Evolutionary conservation across 495 filamentous ascomycete genomes (phyloP), one percentile per base, ranked within the genome.

Genomic region (Beverwykella pulmonaria): DNA sequence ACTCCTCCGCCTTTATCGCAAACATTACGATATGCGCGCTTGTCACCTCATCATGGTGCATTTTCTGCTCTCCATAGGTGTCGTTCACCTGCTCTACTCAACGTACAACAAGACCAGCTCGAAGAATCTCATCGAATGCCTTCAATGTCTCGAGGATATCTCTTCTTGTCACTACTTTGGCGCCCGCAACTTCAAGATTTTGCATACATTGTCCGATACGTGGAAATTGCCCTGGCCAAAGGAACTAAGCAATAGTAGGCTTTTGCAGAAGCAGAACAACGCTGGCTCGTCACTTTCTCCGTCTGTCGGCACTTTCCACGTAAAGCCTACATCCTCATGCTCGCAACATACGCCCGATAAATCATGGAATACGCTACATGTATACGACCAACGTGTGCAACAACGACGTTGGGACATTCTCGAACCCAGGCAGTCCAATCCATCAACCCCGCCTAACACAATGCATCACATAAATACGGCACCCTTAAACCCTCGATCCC

Each of bases 21-120:
- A 82, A 46, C 79, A 87, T 23, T 89, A 87, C 69, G 83, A 82
- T 1, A 76, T 89, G 27, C 77, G 80, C 10, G 78, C 83, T 0
- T 86, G 84, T 0, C 83, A 82, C 0, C 83, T 82, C 0, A 83
- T 86, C 41, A 81, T 87, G 5, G 84, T 84, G 0, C 86, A 85
- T 57, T 83, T 87, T 39, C 81, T 87, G 17, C 77, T 88, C 32
- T 84, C 85, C 7, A 81, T 82, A 0, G 76, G 76, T 30, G 85
- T 86, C 44, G 82, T 84, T 72, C 85, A 89, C 59, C 79, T 88
- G 23, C 55, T 81, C 48, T 74, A 75, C 41, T 71, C 72, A 0
- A 67, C 66, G 9, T 58, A 68, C 5, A 63, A 65, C 15, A 8
- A 62, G 1, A 61, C 61, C 2, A 47, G 59, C 12, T 6, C 54